phyloP scores from a whole-genome alignment of 495 filamentous ascomycete species.

The Penicillium diatomitis region DNA sequence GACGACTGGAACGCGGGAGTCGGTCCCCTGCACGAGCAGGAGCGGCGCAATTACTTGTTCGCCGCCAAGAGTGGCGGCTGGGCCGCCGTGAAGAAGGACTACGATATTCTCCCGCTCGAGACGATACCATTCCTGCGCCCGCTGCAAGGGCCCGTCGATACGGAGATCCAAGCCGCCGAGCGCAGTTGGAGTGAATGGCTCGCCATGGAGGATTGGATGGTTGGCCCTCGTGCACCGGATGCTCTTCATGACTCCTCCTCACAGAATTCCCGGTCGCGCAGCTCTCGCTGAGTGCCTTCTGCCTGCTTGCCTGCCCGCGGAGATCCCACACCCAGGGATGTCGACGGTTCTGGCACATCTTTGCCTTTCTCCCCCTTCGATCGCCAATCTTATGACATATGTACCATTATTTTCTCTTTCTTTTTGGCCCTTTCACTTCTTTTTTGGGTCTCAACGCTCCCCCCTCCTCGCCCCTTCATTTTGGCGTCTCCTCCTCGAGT shows the following conservation, averaged over 20 bases:
- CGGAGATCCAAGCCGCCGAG: slow-evolving; percentile 80
- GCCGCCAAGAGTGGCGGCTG: slow-evolving; percentile 87
- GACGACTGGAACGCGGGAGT: slow-evolving; percentile 79
- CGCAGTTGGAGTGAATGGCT: slow-evolving; percentile 76
- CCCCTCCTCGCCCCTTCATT: no score
- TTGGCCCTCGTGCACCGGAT: slow-evolving; percentile 53
- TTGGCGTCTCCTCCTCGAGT: no score
- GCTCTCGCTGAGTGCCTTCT: slow-evolving; percentile 14
- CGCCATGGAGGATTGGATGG: slow-evolving; percentile 95
- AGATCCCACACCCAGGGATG: no score
- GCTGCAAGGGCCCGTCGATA: slow-evolving; percentile 60
- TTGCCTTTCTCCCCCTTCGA: no score
- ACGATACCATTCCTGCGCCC: slow-evolving; percentile 80
- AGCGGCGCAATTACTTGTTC: slow-evolving; percentile 90
- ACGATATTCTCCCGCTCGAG: slow-evolving; percentile 75
- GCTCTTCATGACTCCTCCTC: slow-evolving; percentile 38
- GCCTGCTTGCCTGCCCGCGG: no score
- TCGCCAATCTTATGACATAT: no score
- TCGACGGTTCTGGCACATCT: no score
- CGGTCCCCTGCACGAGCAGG: slow-evolving; percentile 75
- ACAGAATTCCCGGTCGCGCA: slow-evolving; percentile 28
- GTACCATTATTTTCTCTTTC: no score
- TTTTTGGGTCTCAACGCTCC: no score
- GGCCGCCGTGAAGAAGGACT: slow-evolving; percentile 77
- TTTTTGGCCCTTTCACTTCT: no score